Percentiles rank a stretch among this genome's conserved stretches.
These are phyloP conservation scores for Penicillium robsamsonii DNA, from an alignment of 495 filamentous ascomycete species.

Conservation along the genomic window DNA sequence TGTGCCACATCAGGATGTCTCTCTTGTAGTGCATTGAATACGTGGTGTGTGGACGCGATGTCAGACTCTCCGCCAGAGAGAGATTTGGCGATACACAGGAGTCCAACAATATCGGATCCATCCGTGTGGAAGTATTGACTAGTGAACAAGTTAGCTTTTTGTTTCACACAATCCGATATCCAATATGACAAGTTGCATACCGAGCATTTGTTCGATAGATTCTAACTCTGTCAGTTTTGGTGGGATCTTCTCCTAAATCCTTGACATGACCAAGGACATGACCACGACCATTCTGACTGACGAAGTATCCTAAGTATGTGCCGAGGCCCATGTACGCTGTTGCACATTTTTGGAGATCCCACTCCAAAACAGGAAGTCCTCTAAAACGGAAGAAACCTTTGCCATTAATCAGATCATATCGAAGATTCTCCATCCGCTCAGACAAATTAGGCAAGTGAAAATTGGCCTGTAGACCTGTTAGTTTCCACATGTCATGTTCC, in stretches of 20 bases:
- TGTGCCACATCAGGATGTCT: conserved; percentile 74
- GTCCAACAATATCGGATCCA: conserved; percentile 72
- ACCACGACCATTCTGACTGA: conserved; percentile 81
- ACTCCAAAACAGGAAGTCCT: conserved; percentile 70
- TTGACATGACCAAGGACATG: conserved; percentile 91
- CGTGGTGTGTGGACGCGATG: conserved; percentile 67
- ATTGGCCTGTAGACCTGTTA: conserved; percentile 25
- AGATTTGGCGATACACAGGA: conserved; percentile 74
- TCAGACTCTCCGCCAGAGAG: conserved; percentile 80
- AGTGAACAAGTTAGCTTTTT: background rate
- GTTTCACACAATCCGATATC: background rate
- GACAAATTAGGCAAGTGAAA: conserved; percentile 64
- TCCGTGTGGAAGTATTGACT: conserved; percentile 80
- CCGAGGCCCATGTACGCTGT: conserved; percentile 88
- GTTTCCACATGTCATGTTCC: background rate
- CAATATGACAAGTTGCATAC: conserved; percentile 34
- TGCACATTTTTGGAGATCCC: conserved; percentile 78
- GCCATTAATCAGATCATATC: conserved; percentile 72
- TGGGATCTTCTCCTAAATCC: conserved; percentile 79
- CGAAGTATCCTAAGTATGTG: conserved; percentile 81
- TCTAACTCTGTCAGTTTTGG: conserved; percentile 75
- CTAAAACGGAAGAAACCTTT: conserved; percentile 92
- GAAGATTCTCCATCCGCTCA: conserved; percentile 53
- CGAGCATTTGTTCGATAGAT: conserved; percentile 88
- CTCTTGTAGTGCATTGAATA: conserved; percentile 71